Evolutionary conservation across 352 stramenopile genomes (phyloP).

Genomic region (Globisporangium polare): DNA sequence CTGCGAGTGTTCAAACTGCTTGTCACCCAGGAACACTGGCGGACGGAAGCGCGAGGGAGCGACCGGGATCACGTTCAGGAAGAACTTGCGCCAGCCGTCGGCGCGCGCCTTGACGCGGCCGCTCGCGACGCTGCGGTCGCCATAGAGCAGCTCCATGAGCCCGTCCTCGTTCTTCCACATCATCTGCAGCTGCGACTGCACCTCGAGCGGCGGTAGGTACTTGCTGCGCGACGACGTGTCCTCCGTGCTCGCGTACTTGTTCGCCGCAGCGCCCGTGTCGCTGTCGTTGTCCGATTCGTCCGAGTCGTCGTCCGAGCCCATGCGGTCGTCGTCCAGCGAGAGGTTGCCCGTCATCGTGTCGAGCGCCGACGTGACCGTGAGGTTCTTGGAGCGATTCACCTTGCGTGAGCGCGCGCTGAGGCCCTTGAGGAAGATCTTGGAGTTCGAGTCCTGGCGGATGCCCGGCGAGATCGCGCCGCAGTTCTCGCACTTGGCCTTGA

Average conservation of each 20-base stretch:
- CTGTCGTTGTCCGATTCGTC: conserved; percentile 68
- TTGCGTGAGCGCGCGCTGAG: conserved; percentile 77
- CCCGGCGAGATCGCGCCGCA: conserved; percentile 94
- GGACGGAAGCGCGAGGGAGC: conserved; percentile 98
- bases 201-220: conserved; percentile 94
- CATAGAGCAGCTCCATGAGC: conserved; percentile 93
- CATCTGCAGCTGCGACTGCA: conserved; percentile 93
- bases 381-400: conserved; percentile 80
- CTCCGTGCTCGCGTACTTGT: conserved; percentile 53
- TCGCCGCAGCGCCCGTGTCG: conserved; percentile 7
- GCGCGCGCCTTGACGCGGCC: conserved; percentile 33
- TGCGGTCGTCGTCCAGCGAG: conserved; percentile 32
- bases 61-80: conserved; percentile 95
- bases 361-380: conserved; percentile 74
- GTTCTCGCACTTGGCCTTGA: conserved; percentile 96
- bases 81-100: conserved; percentile 93
- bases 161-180: conserved; percentile 94
- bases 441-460: conserved; percentile 95
- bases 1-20: conserved; percentile 97
- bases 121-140: conserved; percentile 70
- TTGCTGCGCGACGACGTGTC: conserved; percentile 79
- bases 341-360: conserved; percentile 77
- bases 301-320: conserved; percentile 38
- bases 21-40: conserved; percentile 93
- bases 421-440: conserved; percentile 97